Evolutionary conservation across 2,329 filamentous ascomycete species (phyloP).

Genomic region (Aspergillus ustus): DNA sequence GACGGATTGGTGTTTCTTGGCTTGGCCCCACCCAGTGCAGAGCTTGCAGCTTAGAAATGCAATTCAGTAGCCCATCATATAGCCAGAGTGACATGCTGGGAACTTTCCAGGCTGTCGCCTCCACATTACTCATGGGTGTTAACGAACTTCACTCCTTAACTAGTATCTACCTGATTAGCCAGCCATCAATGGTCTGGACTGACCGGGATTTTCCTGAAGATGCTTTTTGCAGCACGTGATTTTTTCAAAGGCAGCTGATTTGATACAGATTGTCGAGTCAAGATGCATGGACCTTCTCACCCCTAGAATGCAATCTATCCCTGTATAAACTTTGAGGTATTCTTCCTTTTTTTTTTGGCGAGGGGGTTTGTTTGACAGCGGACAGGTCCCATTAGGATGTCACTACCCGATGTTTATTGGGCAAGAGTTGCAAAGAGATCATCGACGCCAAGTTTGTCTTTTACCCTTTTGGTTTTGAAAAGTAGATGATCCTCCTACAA

Average conservation of each 20-base stretch:
- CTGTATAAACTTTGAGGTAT: background rate
- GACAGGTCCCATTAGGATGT: background rate
- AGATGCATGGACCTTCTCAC: slow-evolving; percentile 3
- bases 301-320: slow-evolving; percentile 5
- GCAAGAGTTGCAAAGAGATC: background rate
- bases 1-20: background rate
- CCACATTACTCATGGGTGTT: slow-evolving; percentile 3
- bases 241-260: background rate
- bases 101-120: slow-evolving; percentile 3
- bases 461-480: slow-evolving; percentile 3
- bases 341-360: slow-evolving; percentile 1
- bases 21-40: background rate
- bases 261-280: background rate
- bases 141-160: slow-evolving; percentile 1
- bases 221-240: background rate
- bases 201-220: background rate
- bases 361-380: slow-evolving; percentile 3
- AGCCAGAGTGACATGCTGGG: background rate
- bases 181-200: slow-evolving; percentile 3
- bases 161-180: slow-evolving; percentile 1
- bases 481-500: background rate
- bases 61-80: slow-evolving; percentile 3
- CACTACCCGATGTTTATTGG: slow-evolving; percentile 1
- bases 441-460: slow-evolving; percentile 5
- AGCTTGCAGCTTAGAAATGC: slow-evolving; percentile 1